Base-by-base conservation (phyloP, 129 eudicot species). In the Helichrysum umbraculigerum region DNA sequence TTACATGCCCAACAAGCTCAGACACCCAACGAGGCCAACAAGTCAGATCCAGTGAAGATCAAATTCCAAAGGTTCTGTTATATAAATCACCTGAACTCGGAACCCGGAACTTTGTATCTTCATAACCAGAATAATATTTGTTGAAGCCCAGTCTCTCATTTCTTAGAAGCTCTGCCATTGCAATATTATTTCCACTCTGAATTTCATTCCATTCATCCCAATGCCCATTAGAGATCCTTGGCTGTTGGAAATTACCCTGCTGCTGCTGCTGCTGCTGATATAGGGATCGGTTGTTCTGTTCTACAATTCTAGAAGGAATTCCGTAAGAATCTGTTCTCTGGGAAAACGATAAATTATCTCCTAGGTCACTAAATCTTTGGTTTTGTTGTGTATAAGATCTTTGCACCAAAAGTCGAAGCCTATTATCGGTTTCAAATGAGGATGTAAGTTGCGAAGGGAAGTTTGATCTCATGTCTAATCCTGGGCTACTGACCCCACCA, bases 181-280 rank as follows among this genome's bases (percentile, higher is more conserved):
- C 89, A 72, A 89, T 73, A 70, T 83, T 88, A 82, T 89, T 89
- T 50, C 89, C 85, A 62, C 70, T 77, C 30, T 81, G 96, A n/a
- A 86, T 74, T 75, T 87, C 94, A 80, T 72, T 91, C 99, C 99
- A 91, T 56, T 89, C 74, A 78, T 95, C 94, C 99, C 95, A 91
- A 61, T 87, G 93, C 10, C 96, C 92, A 50, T 91, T 87, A 28
- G 99, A 85, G 74, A 81, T 81, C 79, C 96, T 86, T 20, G 89
- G 60, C 75, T 87, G 97, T 15, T 86, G 91, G 34, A 78, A 81
- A 81, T 59, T 78, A 35, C 37, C 64, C 66, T 72, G 59, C 42
- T 79, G 75, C 17, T 89, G n/a, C n/a, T n/a, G n/a, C 66, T 72
- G 59, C 42, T 79, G 96, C 9, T 88, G 82, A 70, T 86, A 88